A percentile compares a stretch with the other conserved stretches of the same genome.
Evolutionary conservation across 2,329 filamentous ascomycete genomes (phyloP).

Genomic region (Colletotrichum sp.): DNA sequence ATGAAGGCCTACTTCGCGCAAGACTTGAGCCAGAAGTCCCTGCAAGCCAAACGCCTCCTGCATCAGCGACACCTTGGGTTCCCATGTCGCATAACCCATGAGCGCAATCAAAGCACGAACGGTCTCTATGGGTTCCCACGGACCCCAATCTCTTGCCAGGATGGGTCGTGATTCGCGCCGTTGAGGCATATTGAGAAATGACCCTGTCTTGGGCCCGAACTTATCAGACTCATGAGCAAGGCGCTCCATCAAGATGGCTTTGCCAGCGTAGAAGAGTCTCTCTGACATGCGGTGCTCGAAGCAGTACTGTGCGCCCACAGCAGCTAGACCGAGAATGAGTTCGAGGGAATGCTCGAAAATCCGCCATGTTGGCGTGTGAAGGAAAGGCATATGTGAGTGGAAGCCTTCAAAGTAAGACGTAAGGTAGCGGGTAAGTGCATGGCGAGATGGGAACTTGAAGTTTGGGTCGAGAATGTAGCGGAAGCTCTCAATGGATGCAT

Average conservation of each 20-base stretch:
- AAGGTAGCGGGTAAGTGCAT: conserved; percentile 39
- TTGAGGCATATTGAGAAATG: conserved; percentile 27
- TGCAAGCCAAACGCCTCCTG: conserved; percentile 40
- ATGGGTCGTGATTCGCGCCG: background rate
- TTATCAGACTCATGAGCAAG: conserved; percentile 26
- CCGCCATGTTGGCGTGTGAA: conserved; percentile 38
- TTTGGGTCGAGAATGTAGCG: conserved; percentile 30
- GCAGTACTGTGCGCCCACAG: conserved; percentile 42
- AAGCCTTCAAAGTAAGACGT: conserved; percentile 42
- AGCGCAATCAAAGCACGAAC: conserved; percentile 37
- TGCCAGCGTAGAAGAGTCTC: conserved; percentile 36
- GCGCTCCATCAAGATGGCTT: conserved; percentile 35
- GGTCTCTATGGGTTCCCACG: conserved; percentile 36
- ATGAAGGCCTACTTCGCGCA: conserved; percentile 36
- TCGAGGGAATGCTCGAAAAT: conserved; percentile 35
- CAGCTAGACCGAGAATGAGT: conserved; percentile 34
- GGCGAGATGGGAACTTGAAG: conserved; percentile 39
- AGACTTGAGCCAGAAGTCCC: conserved; percentile 34
- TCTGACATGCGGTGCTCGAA: conserved; percentile 40
- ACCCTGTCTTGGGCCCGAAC: conserved; percentile 29
- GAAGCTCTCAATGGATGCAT: conserved; percentile 29
- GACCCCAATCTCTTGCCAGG: conserved; percentile 14
- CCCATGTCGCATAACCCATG: conserved; percentile 45
- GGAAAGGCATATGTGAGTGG: conserved; percentile 42
- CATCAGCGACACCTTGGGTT: conserved; percentile 33